These are phyloP conservation scores for Solanum virginianum DNA, from an alignment of 257 asterid genomes.

Conservation along the genomic window DNA sequence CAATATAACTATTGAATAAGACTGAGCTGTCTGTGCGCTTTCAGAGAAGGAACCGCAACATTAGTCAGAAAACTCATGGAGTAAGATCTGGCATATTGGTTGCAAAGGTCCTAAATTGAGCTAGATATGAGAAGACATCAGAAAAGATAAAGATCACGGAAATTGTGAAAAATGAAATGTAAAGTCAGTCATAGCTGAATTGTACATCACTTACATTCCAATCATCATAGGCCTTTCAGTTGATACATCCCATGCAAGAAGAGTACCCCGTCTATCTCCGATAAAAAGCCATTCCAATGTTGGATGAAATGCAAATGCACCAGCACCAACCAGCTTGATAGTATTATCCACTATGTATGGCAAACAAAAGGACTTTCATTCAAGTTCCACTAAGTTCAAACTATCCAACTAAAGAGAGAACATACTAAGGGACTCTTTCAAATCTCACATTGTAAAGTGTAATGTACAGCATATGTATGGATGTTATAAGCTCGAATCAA, in stretches of 20 bases:
- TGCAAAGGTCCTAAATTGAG: constrained; percentile 1
- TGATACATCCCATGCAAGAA: constrained; percentile 99
- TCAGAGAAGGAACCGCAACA: neutral
- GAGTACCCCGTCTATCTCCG: constrained; percentile 97
- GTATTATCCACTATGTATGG: constrained; percentile 83
- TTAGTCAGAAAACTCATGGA: neutral
- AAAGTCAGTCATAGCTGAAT: neutral
- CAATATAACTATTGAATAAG: neutral
- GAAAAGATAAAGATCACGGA: neutral
- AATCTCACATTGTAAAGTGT: constrained; percentile 90
- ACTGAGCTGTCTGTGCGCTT: neutral
- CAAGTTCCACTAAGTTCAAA: neutral
- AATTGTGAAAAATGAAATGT: neutral
- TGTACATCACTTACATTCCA: constrained; percentile 67
- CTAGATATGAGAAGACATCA: neutral
- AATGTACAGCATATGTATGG: constrained; percentile 82
- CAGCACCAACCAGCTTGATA: constrained; percentile 91
- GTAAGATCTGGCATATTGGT: neutral
- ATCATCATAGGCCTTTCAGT: constrained; percentile 98
- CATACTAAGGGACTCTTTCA: neutral
- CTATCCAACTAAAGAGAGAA: neutral
- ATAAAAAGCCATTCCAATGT: constrained; percentile 94
- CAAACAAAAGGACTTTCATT: neutral
- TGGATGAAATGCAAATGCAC: constrained; percentile 97
- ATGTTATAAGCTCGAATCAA: constrained; percentile 93